Evolutionary conservation across 495 filamentous ascomycete genomes (phyloP).

Genomic region (Umbilicaria muhlenbergii): DNA sequence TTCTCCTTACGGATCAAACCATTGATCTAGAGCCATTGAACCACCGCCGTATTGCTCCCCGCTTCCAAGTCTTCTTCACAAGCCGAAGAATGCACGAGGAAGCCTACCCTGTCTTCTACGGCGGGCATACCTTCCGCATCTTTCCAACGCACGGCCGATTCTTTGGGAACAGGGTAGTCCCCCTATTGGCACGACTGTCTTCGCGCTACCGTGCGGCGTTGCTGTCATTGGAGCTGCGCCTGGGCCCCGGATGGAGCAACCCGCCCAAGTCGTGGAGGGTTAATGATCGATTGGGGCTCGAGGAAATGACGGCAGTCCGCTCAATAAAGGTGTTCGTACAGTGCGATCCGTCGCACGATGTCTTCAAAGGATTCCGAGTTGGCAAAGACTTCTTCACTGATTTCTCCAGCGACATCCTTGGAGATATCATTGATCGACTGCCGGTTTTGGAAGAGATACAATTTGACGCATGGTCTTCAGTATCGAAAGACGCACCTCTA

Average conservation of each 20-base stretch:
- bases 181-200: conserved; percentile 47
- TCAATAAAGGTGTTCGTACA: conserved; percentile 63
- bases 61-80: conserved; percentile 45
- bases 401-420: conserved; percentile 47
- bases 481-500: conserved; percentile 51
- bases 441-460: conserved; percentile 46
- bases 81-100: conserved; percentile 54
- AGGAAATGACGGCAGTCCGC: conserved; percentile 42
- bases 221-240: conserved; percentile 54
- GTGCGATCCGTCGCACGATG: conserved; percentile 55
- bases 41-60: conserved; percentile 36
- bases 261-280: conserved; percentile 64
- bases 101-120: conserved; percentile 60
- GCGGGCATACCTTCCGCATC: conserved; percentile 57
- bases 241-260: conserved; percentile 67
- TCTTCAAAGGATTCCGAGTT: conserved; percentile 58
- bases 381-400: conserved; percentile 57
- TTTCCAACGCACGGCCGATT: conserved; percentile 59
- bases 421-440: conserved; percentile 40
- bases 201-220: conserved; percentile 48
- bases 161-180: conserved; percentile 44
- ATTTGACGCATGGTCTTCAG: conserved; percentile 60
- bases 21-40: conserved; percentile 60
- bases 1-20: conserved; percentile 35
- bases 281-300: conserved; percentile 45